Evolutionary conservation across 1,139 yeast species (phyloP).

Genomic region (Tardiomyces depauwii): DNA sequence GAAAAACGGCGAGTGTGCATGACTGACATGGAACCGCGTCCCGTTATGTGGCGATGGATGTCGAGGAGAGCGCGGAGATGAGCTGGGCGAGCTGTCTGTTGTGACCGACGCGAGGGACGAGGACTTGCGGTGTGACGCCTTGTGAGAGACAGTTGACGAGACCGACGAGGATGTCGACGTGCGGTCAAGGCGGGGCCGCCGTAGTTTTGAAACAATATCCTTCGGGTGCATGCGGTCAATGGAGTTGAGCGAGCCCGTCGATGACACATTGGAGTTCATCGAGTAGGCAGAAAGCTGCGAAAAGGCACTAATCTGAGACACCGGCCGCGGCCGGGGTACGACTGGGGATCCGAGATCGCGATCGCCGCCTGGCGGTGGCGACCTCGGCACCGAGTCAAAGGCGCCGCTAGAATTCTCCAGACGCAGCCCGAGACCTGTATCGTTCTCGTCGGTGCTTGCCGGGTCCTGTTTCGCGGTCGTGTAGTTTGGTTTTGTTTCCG

Average conservation of each 20-base stretch:
- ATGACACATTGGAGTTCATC: constrained; percentile 15
- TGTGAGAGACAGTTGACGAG: constrained; percentile 17
- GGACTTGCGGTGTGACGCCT: not conserved
- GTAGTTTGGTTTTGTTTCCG: too few species aligned
- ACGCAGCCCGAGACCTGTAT: too few species aligned
- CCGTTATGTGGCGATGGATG: not conserved
- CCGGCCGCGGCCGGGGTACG: not conserved
- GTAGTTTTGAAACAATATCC: not conserved
- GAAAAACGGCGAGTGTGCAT: not conserved
- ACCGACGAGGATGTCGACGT: constrained; percentile 25
- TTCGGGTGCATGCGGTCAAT: constrained; percentile 1
- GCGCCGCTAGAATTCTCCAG: too few species aligned
- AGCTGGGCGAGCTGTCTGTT: not conserved
- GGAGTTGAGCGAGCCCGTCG: constrained; percentile 15
- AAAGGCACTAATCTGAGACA: constrained; percentile 21
- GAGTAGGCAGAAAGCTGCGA: constrained; percentile 41
- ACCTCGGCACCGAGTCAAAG: too few species aligned
- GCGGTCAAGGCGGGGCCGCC: constrained; percentile 17
- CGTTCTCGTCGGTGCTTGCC: too few species aligned
- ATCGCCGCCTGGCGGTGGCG: not conserved
- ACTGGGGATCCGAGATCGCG: not conserved
- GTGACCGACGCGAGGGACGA: not conserved
- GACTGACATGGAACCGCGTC: not conserved
- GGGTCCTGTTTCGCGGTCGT: too few species aligned
- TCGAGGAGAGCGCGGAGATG: not conserved